Conservation (phyloP, 2,329 filamentous ascomycete species). For the Metarhizium brunneum region DNA sequence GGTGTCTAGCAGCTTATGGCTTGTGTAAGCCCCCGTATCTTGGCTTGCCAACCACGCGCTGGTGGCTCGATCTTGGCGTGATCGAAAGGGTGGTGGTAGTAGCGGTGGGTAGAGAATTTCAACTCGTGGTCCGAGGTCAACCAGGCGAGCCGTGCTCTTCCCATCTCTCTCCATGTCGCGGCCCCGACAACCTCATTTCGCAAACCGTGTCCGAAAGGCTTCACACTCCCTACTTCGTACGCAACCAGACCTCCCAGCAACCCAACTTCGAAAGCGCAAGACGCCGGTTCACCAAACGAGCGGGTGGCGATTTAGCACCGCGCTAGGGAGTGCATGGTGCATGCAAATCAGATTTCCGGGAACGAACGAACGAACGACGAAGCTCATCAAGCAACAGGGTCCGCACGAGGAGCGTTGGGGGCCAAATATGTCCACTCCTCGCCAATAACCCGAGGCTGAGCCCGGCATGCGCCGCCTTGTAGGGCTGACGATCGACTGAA, state of each 20-base stretch:
- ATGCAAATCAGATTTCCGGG: slow-evolving; percentile 3
- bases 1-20: neutral
- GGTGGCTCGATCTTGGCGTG: neutral
- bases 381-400: neutral
- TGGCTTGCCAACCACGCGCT: neutral
- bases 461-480: slow-evolving; percentile 3
- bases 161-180: neutral
- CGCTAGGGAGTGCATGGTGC: slow-evolving; percentile 2
- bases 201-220: neutral
- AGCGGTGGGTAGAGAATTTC: neutral
- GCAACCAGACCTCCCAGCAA: neutral
- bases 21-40: neutral
- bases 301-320: neutral
- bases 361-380: neutral
- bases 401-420: slow-evolving; percentile 2
- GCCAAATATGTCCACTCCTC: slow-evolving; percentile 1
- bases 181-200: neutral
- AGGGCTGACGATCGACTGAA: slow-evolving; percentile 5
- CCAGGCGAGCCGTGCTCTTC: neutral
- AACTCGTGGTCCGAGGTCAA: neutral
- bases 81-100: neutral
- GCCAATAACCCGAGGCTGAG: neutral
- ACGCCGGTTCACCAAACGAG: neutral
- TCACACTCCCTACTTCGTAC: neutral
- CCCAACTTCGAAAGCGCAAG: neutral